These are phyloP conservation scores for Fusarium euwallaceae DNA, from an alignment of 2,329 filamentous ascomycete genomes.

Conservation along the genomic window DNA sequence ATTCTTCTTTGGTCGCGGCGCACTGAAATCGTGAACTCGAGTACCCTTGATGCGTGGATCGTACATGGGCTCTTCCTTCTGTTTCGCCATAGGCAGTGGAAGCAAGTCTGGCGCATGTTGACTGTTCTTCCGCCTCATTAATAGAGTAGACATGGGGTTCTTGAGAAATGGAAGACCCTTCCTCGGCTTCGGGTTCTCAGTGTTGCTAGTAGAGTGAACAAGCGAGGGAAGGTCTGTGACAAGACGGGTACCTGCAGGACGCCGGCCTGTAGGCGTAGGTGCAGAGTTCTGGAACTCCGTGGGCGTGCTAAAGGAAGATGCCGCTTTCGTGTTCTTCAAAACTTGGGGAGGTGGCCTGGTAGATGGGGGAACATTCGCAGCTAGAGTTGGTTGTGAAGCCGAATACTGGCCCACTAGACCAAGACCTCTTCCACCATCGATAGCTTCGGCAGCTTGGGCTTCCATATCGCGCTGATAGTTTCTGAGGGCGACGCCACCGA, in stretches of 20 bases:
- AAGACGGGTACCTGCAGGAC: constrained; percentile 58
- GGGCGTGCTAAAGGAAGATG: constrained; percentile 60
- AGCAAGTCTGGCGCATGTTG: constrained; percentile 61
- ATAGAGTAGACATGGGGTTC: constrained; percentile 70
- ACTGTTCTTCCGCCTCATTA: constrained; percentile 68
- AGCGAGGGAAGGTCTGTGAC: constrained; percentile 53
- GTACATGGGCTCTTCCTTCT: constrained; percentile 62
- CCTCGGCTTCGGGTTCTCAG: constrained; percentile 61
- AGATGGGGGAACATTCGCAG: constrained; percentile 48
- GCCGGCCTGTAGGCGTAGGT: constrained; percentile 53
- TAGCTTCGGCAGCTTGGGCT: constrained; percentile 39
- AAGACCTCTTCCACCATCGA: constrained; percentile 33
- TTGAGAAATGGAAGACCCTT: constrained; percentile 71
- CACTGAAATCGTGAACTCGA: constrained; percentile 75
- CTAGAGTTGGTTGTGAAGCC: constrained; percentile 30
- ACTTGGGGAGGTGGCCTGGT: constrained; percentile 40
- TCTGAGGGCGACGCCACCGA: constrained; percentile 67
- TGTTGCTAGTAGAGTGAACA: constrained; percentile 47
- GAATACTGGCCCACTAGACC: constrained; percentile 31
- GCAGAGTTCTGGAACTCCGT: constrained; percentile 60
- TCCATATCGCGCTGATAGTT: constrained; percentile 61
- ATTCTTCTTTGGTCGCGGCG: constrained; percentile 63
- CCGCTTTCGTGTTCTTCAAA: constrained; percentile 49
- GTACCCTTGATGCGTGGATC: constrained; percentile 76
- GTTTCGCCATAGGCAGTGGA: constrained; percentile 56